Evolutionary conservation across 768 basidiomycete genomes (phyloP).

Genomic region (Artomyces pyxidatus): DNA sequence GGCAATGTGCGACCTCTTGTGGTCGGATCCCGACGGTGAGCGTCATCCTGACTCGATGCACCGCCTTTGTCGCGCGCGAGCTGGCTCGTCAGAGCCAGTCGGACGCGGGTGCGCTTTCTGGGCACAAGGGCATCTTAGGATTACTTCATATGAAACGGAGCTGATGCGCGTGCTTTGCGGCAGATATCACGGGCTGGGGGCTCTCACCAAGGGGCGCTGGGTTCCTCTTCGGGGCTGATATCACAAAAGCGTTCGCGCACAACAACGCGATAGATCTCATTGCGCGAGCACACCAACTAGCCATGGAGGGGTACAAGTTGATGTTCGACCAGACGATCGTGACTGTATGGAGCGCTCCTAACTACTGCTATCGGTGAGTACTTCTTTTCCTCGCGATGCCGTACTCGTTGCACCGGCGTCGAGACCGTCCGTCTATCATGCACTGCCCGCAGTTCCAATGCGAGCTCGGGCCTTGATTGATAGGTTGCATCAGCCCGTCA

Average conservation of each 20-base stretch:
- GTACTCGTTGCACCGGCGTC: neutral
- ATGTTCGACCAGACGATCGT: constrained; percentile 96
- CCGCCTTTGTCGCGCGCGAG: neutral
- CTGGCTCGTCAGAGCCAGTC: neutral
- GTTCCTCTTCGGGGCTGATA: constrained; percentile 89
- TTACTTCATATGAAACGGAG: too few species aligned
- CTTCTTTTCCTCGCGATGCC: constrained; percentile 1
- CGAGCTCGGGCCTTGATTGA: too few species aligned
- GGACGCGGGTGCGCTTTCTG: neutral
- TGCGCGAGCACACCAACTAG: constrained; percentile 94
- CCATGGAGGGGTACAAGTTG: constrained; percentile 95
- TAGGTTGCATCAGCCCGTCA: too few species aligned
- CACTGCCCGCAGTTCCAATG: too few species aligned
- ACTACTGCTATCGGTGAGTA: constrained; percentile 92
- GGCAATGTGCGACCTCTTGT: constrained; percentile 97
- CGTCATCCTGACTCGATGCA: constrained; percentile 6
- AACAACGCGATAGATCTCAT: constrained; percentile 91
- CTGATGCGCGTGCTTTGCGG: neutral
- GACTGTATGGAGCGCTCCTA: constrained; percentile 97
- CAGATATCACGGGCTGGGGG: constrained; percentile 92
- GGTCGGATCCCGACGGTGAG: constrained; percentile 97
- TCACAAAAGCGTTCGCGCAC: constrained; percentile 84
- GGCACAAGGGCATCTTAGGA: too few species aligned
- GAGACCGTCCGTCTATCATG: too few species aligned
- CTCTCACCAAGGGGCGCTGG: constrained; percentile 97